A percentile compares a stretch with the other conserved stretches of the same genome.
phyloP scores from a whole-genome alignment of 208 protist species.

The Naegleria fowleri region DNA sequence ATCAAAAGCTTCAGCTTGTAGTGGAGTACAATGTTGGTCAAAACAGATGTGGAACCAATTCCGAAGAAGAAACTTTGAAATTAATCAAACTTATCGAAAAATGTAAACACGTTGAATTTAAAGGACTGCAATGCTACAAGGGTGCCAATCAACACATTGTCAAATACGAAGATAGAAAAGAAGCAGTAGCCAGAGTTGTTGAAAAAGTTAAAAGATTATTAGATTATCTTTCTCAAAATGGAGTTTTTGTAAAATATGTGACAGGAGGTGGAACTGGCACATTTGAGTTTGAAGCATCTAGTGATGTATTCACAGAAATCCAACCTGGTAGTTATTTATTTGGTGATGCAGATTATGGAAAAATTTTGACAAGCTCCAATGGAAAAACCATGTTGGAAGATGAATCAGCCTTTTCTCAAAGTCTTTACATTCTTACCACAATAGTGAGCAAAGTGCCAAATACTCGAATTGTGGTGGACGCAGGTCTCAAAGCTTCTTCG shows the following conservation, averaged over 20 bases:
- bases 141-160: constrained; percentile 25
- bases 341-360: constrained; percentile 26
- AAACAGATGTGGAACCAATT: not conserved
- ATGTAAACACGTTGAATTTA: not conserved
- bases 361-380: not conserved
- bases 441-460: not conserved
- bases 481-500: constrained; percentile 1
- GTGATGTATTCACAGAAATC: not conserved
- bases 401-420: not conserved
- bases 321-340: constrained; percentile 22
- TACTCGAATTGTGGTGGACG: not conserved
- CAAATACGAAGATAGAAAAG: not conserved
- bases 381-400: not conserved
- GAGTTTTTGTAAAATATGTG: not conserved
- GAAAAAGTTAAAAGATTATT: not conserved
- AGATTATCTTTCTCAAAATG: not conserved
- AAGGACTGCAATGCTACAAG: constrained; percentile 21
- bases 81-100: not conserved
- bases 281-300: constrained; percentile 4
- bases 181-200: not conserved
- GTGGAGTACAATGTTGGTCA: constrained; percentile 13
- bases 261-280: constrained; percentile 31
- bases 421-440: not conserved
- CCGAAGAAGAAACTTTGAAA: not conserved
- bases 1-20: not conserved